These are phyloP conservation scores for Globisporangium radiosum DNA, from an alignment of 352 stramenopile species.

Conservation along the genomic window DNA sequence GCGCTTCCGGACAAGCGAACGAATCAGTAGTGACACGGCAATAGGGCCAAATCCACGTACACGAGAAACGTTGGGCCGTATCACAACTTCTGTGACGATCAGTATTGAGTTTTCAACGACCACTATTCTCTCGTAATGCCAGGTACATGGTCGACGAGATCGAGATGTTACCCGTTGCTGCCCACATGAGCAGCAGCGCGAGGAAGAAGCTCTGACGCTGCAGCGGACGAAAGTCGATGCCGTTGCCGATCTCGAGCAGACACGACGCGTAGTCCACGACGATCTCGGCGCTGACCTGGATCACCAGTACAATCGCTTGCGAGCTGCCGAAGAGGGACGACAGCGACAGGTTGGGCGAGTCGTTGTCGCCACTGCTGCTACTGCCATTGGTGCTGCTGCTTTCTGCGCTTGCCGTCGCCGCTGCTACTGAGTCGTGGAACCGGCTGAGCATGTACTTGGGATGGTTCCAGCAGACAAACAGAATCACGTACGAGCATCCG, in stretches of 20 bases:
- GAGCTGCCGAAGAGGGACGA: neutral
- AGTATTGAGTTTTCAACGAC: neutral
- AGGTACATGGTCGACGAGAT: neutral
- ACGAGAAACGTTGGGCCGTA: too few relatives aligned
- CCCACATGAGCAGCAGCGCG: constrained; percentile 4
- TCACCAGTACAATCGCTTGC: constrained; percentile 7
- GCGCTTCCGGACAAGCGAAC: too few relatives aligned
- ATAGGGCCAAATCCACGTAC: too few relatives aligned
- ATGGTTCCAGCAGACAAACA: constrained; percentile 25
- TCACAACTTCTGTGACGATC: too few relatives aligned
- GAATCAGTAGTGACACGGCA: too few relatives aligned
- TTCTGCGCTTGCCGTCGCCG: neutral
- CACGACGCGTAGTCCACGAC: constrained; percentile 20
- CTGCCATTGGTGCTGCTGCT: neutral
- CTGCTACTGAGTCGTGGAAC: constrained; percentile 3
- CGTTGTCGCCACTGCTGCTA: neutral
- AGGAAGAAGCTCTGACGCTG: constrained; percentile 13
- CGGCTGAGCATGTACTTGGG: constrained; percentile 17
- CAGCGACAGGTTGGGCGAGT: neutral
- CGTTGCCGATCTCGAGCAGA: constrained; percentile 14
- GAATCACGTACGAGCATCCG: constrained; percentile 27
- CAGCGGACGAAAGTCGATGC: constrained; percentile 14
- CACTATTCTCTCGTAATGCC: neutral
- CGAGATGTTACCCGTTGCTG: neutral
- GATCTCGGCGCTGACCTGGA: constrained; percentile 16